Percentiles rank a stretch among this genome's conserved stretches.
Evolutionary conservation across 495 filamentous ascomycete genomes (phyloP).

Genomic region (Clavariopsis aquatica): DNA sequence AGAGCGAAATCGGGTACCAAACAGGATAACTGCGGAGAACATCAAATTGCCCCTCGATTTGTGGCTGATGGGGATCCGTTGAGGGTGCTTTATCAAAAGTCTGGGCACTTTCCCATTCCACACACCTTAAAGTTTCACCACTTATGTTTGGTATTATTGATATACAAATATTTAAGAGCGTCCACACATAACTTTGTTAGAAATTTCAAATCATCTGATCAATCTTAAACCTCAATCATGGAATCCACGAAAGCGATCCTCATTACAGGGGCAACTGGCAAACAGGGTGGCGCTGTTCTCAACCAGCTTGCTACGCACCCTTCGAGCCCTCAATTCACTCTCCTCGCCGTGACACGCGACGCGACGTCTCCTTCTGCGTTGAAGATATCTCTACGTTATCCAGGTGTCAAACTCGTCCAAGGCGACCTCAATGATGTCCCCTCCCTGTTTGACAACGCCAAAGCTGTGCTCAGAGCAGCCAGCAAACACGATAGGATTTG

Average conservation of each 20-base stretch:
- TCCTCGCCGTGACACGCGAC: constrained; percentile 71
- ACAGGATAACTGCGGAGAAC: background rate
- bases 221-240: background rate
- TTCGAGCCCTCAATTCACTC: constrained; percentile 51
- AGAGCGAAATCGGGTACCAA: no score
- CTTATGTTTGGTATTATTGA: no score
- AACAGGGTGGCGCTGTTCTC: constrained; percentile 68
- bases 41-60: background rate
- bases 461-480: constrained; percentile 49
- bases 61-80: background rate
- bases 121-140: no score
- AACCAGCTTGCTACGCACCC: constrained; percentile 54
- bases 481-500: constrained; percentile 51
- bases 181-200: no score
- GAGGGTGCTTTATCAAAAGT: background rate
- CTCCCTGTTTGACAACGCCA: constrained; percentile 55
- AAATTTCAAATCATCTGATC: no score
- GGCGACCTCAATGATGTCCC: constrained; percentile 57
- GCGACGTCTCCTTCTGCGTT: constrained; percentile 55
- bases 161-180: no score
- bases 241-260: constrained; percentile 48
- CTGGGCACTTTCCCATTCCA: no score
- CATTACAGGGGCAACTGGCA: constrained; percentile 70
- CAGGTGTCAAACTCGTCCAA: constrained; percentile 57
- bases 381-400: constrained; percentile 50